Conservation (phyloP, 495 filamentous ascomycete genomes). For the Chaetomium fimeti region DNA sequence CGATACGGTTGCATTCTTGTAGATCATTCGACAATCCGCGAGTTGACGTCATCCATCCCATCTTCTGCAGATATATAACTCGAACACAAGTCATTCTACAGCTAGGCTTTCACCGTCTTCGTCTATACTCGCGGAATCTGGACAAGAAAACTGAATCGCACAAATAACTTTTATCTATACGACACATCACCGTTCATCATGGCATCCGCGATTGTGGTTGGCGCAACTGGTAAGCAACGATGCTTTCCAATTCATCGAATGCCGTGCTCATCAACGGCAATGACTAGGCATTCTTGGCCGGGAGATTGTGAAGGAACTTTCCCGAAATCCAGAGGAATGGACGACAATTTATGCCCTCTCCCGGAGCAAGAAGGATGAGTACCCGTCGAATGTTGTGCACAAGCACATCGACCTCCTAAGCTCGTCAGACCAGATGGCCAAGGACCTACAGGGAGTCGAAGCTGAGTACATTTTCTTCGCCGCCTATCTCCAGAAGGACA, state of each 20-base stretch:
- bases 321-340: slow-evolving; percentile 41
- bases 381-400: slow-evolving; percentile 47
- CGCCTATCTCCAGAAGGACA: slow-evolving; percentile 48
- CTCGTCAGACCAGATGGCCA: slow-evolving; percentile 45
- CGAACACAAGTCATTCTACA: not conserved
- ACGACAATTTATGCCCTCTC: slow-evolving; percentile 47
- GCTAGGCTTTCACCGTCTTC: no score
- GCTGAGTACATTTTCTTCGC: slow-evolving; percentile 51
- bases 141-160: no score
- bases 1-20: not conserved
- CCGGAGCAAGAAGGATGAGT: slow-evolving; percentile 42
- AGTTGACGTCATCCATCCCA: not conserved
- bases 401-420: slow-evolving; percentile 46
- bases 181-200: slow-evolving; percentile 1
- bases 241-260: not conserved
- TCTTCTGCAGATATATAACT: not conserved
- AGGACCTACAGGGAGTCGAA: slow-evolving; percentile 40
- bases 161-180: not conserved
- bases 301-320: slow-evolving; percentile 47
- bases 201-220: slow-evolving; percentile 28
- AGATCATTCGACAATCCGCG: not conserved
- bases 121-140: no score
- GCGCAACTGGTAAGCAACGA: slow-evolving; percentile 26
- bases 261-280: not conserved
- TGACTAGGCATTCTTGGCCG: slow-evolving; percentile 49